Evolutionary conservation across 148 eudicot species (phyloP), one percentile per base, ranked within the genome.

Genomic region (Mesembryanthemum crystallinum): DNA sequence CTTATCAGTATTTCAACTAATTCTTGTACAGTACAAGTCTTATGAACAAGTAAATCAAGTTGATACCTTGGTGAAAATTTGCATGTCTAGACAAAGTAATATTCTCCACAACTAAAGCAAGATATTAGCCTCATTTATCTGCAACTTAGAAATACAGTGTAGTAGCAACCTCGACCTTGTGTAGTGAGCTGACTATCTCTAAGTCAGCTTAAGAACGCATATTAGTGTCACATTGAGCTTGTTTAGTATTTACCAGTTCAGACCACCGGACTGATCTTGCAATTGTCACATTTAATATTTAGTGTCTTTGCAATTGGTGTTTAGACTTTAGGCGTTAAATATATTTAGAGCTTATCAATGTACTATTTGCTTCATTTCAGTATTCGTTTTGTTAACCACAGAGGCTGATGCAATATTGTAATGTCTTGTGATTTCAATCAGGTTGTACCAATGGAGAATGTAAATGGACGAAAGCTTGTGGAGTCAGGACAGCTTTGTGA

Each of bases 401-500:
- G 23, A 69, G 28, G 42, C 57, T 24, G 8, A 20, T 32, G 66
- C 57, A 43, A 58, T 18, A 28, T 67, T 49, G 29, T 39, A 27
- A 66, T 66, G 14, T 64, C 39, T 66, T 15, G 30, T 71, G 42
- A 49, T 83, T 74, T 75, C 14, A 76, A 37, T 77, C 84, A 95
- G 98, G 85, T 95, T 63, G 94, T 95, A 69, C 98, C 98, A 20
- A 80, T 92, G 87, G 98, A 95, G 83, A 95, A 95, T 85, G 42
- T 88, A 73, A 95, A 92, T 80, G 98, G 98, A 21, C 94, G 98
- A 77, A 87, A 92, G 82, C 90, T 86, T 80, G 98, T 95, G 71
- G 98, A 95, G 73, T 92, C 67, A 61, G 98, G 98, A 80, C 96
- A 95, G 32, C 92, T 92, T 78, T 92, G 97, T 76, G 98, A 95